These are phyloP conservation scores for Fusarium sp. DNA, from an alignment of 2,329 filamentous ascomycete species.

Conservation along the genomic window DNA sequence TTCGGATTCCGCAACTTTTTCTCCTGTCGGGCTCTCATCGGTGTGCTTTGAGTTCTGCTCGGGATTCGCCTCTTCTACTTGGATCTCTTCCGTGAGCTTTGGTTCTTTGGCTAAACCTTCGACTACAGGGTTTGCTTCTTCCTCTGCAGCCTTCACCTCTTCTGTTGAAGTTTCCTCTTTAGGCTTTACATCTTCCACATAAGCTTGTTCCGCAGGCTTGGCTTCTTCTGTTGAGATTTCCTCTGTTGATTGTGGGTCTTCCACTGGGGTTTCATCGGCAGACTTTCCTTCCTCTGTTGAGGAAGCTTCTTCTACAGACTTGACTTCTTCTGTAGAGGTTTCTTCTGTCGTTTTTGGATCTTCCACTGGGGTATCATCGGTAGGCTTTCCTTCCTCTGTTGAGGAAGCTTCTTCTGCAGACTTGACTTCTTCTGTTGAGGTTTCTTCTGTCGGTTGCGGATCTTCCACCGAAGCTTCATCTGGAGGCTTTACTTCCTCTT, in stretches of 20 bases:
- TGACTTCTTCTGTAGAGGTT: neutral
- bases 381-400: neutral
- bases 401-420: neutral
- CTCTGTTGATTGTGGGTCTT: neutral
- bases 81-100: neutral
- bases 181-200: neutral
- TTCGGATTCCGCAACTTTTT: neutral
- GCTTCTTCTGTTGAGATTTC: neutral
- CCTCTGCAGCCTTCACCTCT: neutral
- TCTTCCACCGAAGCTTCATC: neutral
- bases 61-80: neutral
- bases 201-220: neutral
- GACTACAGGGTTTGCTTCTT: neutral
- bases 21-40: neutral
- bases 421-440: neutral
- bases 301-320: neutral
- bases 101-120: neutral
- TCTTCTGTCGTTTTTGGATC: neutral
- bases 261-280: neutral
- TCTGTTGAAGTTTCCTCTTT: neutral
- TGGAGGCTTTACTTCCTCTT: neutral
- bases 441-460: neutral
- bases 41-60: neutral
- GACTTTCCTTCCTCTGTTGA: neutral
- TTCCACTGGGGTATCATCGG: neutral